Percentiles rank a stretch among this genome's conserved stretches.
These are phyloP conservation scores for Pezicula rhizophila DNA, from an alignment of 2,329 filamentous ascomycete genomes.

Conservation along the genomic window DNA sequence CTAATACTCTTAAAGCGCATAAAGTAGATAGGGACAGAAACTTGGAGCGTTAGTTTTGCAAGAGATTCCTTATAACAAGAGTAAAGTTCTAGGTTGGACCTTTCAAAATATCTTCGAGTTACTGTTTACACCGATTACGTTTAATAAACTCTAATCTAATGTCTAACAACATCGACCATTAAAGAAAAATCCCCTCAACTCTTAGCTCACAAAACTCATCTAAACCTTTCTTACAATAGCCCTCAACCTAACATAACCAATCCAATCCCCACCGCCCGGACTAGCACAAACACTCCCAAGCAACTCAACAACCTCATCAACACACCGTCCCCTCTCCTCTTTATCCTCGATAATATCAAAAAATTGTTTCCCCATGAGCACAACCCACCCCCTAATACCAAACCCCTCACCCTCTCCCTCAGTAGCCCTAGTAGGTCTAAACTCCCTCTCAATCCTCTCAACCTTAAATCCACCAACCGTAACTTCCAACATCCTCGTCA, in stretches of 20 bases:
- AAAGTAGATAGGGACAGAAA: too few relatives aligned
- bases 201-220: background rate
- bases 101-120: too few relatives aligned
- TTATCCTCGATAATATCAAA: slow-evolving; percentile 45
- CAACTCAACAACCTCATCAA: slow-evolving; percentile 48
- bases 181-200: too few relatives aligned
- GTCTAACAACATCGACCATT: too few relatives aligned
- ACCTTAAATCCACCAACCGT: slow-evolving; percentile 30
- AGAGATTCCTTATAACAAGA: too few relatives aligned
- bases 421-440: slow-evolving; percentile 50
- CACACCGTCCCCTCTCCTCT: slow-evolving; percentile 42
- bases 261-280: slow-evolving; percentile 51
- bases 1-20: too few relatives aligned
- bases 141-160: too few relatives aligned
- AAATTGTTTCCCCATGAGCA: slow-evolving; percentile 55
- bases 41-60: too few relatives aligned
- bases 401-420: slow-evolving; percentile 34
- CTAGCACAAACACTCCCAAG: slow-evolving; percentile 48
- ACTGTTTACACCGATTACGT: too few relatives aligned
- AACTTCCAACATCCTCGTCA: slow-evolving; percentile 35
- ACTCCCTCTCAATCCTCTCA: slow-evolving; percentile 54
- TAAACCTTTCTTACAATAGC: slow-evolving; percentile 37
- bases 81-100: too few relatives aligned
- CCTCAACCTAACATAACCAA: slow-evolving; percentile 49
- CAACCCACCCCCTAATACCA: slow-evolving; percentile 60